Evolutionary conservation across 768 basidiomycete genomes (phyloP), one percentile per base, ranked within the genome.

Genomic region (Leccinum boreale): DNA sequence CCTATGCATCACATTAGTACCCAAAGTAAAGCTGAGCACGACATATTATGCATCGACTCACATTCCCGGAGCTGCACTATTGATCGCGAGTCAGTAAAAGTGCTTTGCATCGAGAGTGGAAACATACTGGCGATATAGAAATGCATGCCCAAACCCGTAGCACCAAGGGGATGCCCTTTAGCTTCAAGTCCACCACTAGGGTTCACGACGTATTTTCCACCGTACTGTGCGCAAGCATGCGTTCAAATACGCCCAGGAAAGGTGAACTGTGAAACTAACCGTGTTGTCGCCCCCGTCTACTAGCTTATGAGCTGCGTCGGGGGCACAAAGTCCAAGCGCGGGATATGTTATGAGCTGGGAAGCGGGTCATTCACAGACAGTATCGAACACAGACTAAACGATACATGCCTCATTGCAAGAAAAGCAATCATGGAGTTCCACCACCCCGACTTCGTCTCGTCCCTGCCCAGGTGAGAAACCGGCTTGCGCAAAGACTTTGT

Each of bases 391-490:
- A 24, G 26, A 57, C 19, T 35, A 50, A 33, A 45, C 1, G 2
- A 3, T 21, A 62, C 74, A 11, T 63, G 85, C 90, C 79, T 93
- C 90, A 65, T 92, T 90, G 10, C 88, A 79, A 56, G 90, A 81
- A 69, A 92, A 94, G 68, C 92, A 94, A 64, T 94, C 92, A 59
- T 94, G 92, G 8, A 94, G 77, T 68, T 94, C 92, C 7, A 94
- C 74, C 0, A 93, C 90, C n/a, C 89, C 89, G 14, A 94, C 86
- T 57, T 87, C 80, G 57, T 90, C 84, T 46, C 90, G 74, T 5
- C 76, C 88, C 62, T 84, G 68, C 0, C 85, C 86, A 7, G 79
- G 75, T 8, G 74, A 74, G 64, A 92, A 86, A 3, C 89, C 89
- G 14, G 91, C 90, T 44, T 87, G 78, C 44, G 74, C 72, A 67